Evolutionary conservation across 2,329 filamentous ascomycete species (phyloP), one percentile per base, ranked within the genome.

Genomic region (Acephala macrosclerotiorum): DNA sequence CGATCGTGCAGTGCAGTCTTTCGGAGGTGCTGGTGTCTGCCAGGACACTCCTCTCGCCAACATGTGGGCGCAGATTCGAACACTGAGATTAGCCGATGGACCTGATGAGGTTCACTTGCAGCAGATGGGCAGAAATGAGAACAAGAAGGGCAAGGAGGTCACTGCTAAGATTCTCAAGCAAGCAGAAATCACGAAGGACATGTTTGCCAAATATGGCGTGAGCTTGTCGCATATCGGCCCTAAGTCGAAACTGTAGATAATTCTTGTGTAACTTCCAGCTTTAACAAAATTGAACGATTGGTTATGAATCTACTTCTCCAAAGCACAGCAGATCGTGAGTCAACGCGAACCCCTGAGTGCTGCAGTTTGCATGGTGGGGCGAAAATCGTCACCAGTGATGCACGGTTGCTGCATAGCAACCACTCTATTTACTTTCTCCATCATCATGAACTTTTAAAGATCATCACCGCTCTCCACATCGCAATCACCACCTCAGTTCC

Each of bases 41-140:
- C 96, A 98, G 83, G 96, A 99, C 76, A 98, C 96, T 1, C 96
- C 96, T 22, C 83, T 99, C 70, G 94, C 94, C 14, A 85, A 84
- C 77, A 90, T 94, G 87, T 97, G 92, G 89, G 89, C 92, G 22
- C 82, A 85, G 67, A 92, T 94, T 75, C 85, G 94, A 65, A 97
- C 94, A 7, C 84, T 97, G 79, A 85, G 92, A 67, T 87, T 97
- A 72, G 94, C 93, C 0, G 96, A 99, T 79, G 96, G 96, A 0
- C 96, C 96, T 0, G 96, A 99, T 80, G 96, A 99, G 87, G 96
- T 98, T 67, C 96, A 96, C 79, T 80, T 94, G 71, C 83, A 92
- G 77, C 92, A 96, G 81, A 83, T 96, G 82, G 92, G 92, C 18
- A 84, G 85, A 72, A 93, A 93, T 72, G 92, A 96, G 84, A 94